These are phyloP conservation scores for Fistulina hepatica DNA, from an alignment of 1,284 basidiomycete genomes.

Conservation along the genomic window DNA sequence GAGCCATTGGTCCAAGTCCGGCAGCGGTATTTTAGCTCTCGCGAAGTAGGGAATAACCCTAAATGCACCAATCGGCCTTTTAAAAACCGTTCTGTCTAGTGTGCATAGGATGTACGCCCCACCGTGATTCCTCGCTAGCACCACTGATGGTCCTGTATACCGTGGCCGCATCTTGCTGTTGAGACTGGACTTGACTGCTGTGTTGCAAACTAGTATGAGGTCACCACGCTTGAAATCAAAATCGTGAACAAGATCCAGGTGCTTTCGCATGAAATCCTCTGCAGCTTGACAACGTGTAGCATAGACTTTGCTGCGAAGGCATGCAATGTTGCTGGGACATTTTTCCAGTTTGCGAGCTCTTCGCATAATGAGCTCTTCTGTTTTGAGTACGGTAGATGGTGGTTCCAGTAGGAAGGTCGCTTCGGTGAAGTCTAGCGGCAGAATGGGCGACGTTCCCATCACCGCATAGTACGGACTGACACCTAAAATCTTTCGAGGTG, in stretches of 20 bases:
- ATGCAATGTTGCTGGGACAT: slow-evolving; percentile 1
- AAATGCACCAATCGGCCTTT: too few species aligned
- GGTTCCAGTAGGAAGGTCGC: slow-evolving; percentile 7
- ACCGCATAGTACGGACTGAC: slow-evolving; percentile 17
- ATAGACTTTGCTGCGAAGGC: slow-evolving; percentile 1
- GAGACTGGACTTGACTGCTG: too few species aligned
- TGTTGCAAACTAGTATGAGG: slow-evolving; percentile 15
- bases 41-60: too few species aligned
- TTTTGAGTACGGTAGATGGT: slow-evolving; percentile 18
- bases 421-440: slow-evolving; percentile 17
- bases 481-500: slow-evolving; percentile 12
- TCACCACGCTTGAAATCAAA: slow-evolving; percentile 15
- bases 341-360: slow-evolving; percentile 5
- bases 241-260: slow-evolving; percentile 7
- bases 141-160: too few species aligned
- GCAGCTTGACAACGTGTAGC: slow-evolving; percentile 2
- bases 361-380: slow-evolving; percentile 4
- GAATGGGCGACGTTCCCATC: slow-evolving; percentile 11
- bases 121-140: too few species aligned
- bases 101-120: too few species aligned
- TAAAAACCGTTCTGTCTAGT: too few species aligned
- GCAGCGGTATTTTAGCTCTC: too few species aligned
- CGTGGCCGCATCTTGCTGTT: too few species aligned
- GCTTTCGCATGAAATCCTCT: not conserved
- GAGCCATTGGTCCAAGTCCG: too few species aligned